Percentiles rank a stretch among this genome's conserved stretches.
These are phyloP conservation scores for Paramecium octaurelia DNA, from an alignment of 73 alveolate species.

Conservation along the genomic window DNA sequence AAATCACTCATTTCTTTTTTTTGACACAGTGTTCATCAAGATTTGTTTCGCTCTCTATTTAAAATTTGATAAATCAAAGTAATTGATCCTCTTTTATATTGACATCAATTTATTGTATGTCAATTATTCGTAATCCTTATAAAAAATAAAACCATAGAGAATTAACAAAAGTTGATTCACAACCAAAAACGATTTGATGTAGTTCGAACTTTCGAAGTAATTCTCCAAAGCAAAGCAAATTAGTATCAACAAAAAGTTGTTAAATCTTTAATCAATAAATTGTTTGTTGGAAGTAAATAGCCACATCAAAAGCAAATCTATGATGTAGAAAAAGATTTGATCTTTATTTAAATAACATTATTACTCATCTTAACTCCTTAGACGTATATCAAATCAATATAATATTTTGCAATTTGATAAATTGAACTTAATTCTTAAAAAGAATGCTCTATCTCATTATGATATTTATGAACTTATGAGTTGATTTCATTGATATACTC, in stretches of 20 bases:
- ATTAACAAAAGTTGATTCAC: neutral
- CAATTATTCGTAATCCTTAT: neutral
- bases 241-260: neutral
- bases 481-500: neutral
- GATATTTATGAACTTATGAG: neutral
- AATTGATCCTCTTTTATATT: neutral
- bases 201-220: neutral
- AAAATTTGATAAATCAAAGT: neutral
- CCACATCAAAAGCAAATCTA: neutral
- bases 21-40: neutral
- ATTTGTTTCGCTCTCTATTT: neutral
- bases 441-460: neutral
- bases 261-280: neutral
- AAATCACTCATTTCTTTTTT: neutral
- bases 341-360: neutral
- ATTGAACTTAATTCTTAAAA: neutral
- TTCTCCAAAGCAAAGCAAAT: neutral
- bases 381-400: neutral
- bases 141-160: neutral
- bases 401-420: neutral
- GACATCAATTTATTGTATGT: neutral
- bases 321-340: neutral
- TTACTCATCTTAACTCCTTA: neutral
- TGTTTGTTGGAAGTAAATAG: neutral
- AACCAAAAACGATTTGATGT: neutral